These are phyloP conservation scores for Fusarium cicatricum DNA, from an alignment of 2,329 filamentous ascomycete species.

Conservation along the genomic window DNA sequence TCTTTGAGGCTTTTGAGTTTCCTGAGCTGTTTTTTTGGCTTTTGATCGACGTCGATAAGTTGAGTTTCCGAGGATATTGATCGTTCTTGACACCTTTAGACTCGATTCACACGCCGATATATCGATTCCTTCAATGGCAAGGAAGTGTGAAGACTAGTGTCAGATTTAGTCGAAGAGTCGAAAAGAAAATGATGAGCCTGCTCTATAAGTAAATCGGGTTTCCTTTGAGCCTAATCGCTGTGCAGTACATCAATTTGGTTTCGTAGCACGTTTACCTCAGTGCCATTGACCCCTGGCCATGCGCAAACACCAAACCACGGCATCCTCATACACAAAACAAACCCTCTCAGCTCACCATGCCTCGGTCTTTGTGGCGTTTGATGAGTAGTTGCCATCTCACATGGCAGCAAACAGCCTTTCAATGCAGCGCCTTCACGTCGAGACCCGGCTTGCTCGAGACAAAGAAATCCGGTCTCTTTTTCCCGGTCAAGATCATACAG, in stretches of 20 bases:
- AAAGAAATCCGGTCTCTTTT: slow-evolving; percentile 22
- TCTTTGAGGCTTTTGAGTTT: background rate
- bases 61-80: background rate
- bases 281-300: background rate
- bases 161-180: background rate
- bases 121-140: background rate
- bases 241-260: background rate
- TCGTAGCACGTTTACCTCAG: background rate
- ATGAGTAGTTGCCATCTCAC: background rate
- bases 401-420: background rate
- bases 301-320: slow-evolving; percentile 9
- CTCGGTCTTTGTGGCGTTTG: slow-evolving; percentile 12
- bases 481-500: slow-evolving; percentile 43
- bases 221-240: background rate
- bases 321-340: slow-evolving; percentile 2
- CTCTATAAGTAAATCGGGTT: background rate
- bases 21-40: background rate
- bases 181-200: background rate
- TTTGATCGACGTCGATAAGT: background rate
- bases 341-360: background rate
- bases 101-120: background rate
- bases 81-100: background rate
- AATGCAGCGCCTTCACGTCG: background rate
- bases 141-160: background rate
- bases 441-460: background rate